Conservation (phyloP, 768 basidiomycete genomes). For the Ramaria rubella region DNA sequence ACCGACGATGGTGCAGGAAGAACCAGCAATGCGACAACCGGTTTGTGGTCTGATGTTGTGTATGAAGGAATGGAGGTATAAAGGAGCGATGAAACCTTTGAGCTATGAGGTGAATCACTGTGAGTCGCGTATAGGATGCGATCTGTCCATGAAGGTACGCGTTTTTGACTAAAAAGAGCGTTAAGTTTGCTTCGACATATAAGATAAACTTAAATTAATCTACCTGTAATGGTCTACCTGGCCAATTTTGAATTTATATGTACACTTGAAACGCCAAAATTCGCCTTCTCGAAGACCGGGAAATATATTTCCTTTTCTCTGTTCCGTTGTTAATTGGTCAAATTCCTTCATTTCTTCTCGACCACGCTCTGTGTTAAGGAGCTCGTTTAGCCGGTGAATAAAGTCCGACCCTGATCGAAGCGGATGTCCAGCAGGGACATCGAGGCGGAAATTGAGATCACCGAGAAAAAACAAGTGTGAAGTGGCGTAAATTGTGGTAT, state of each 20-base stretch:
- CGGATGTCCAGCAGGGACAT: conserved; percentile 50
- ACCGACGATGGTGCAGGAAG: conserved; percentile 39
- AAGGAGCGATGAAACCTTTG: conserved; percentile 55
- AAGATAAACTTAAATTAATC: conserved; percentile 20
- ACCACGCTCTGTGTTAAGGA: conserved; percentile 39
- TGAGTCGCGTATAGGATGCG: conserved; percentile 80
- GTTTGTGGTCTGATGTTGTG: conserved; percentile 93
- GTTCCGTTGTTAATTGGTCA: conserved; percentile 66
- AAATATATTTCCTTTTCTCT: conserved; percentile 57
- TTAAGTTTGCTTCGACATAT: neutral
- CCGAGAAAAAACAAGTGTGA: conserved; percentile 92
- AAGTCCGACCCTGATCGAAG: conserved; percentile 21
- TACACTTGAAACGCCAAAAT: conserved; percentile 85
- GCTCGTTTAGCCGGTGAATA: conserved; percentile 34
- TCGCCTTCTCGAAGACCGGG: conserved; percentile 77
- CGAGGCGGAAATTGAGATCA: conserved; percentile 87
- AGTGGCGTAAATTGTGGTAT: conserved; percentile 70
- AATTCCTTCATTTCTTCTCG: conserved; percentile 60
- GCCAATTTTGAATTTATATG: conserved; percentile 81
- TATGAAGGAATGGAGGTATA: conserved; percentile 81
- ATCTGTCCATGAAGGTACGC: conserved; percentile 90
- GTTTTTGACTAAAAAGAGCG: conserved; percentile 41
- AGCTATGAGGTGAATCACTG: conserved; percentile 52
- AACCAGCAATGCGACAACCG: conserved; percentile 67
- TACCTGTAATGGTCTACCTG: conserved; percentile 79